Evolutionary conservation across 306 rosid species (phyloP).

Genomic region (Lathyrus aphaca): DNA sequence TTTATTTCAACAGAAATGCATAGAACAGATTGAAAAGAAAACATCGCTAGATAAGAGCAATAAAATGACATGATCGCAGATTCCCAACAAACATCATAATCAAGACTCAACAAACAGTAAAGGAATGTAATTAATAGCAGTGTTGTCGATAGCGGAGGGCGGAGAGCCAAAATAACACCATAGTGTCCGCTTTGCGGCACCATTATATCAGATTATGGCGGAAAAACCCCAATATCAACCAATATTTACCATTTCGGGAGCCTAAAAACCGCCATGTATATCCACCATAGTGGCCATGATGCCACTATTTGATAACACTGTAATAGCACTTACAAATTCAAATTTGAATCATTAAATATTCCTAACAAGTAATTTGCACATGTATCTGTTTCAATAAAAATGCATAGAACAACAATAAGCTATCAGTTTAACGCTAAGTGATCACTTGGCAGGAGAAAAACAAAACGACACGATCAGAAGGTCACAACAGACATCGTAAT

Average conservation of each 20-base stretch:
- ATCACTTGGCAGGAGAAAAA: not conserved
- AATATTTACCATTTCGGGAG: too few species aligned
- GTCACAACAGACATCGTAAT: not conserved
- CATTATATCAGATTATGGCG: too few species aligned
- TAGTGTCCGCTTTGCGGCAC: too few species aligned
- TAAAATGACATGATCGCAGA: not conserved
- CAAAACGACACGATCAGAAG: not conserved
- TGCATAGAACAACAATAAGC: constrained; percentile 2
- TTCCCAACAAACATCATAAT: not conserved
- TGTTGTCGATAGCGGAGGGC: too few species aligned
- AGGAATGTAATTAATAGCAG: not conserved
- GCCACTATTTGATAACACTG: too few species aligned
- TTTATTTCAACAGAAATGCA: too few species aligned
- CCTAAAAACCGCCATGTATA: too few species aligned
- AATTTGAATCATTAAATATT: not conserved
- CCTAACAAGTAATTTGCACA: not conserved
- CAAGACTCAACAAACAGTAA: not conserved
- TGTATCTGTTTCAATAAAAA: not conserved
- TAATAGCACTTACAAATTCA: not conserved
- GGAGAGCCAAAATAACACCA: too few species aligned
- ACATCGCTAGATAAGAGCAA: too few species aligned
- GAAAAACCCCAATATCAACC: too few species aligned
- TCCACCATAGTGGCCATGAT: too few species aligned
- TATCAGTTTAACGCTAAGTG: not conserved
- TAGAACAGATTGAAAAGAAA: not conserved